A percentile compares a stretch with the other conserved stretches of the same genome.
phyloP scores from a whole-genome alignment of 768 basidiomycete species.

The Collybia nuda region DNA sequence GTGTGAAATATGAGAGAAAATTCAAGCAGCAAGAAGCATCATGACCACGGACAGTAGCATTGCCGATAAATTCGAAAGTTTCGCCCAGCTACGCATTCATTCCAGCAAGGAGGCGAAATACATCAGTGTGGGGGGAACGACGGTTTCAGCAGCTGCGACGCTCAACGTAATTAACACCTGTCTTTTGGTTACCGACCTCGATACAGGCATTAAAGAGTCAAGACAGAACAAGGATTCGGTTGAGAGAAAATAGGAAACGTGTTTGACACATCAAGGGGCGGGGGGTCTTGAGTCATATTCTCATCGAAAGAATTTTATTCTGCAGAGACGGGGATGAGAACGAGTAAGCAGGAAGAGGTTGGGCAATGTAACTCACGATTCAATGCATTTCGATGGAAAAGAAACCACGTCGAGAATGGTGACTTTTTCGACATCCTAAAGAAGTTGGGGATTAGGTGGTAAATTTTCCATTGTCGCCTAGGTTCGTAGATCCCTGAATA shows the following conservation, averaged over 20 bases:
- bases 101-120: conserved; percentile 32
- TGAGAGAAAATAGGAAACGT: conserved; percentile 25
- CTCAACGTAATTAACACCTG: conserved; percentile 24
- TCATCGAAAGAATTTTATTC: conserved; percentile 28
- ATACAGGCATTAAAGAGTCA: conserved; percentile 5
- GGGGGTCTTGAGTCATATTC: conserved; percentile 25
- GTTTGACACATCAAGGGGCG: conserved; percentile 29
- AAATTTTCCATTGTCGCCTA: conserved; percentile 23
- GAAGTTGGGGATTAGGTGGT: conserved; percentile 24
- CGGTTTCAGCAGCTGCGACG: conserved; percentile 19
- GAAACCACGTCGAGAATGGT: conserved; percentile 18
- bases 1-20: too few relatives aligned
- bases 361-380: conserved; percentile 13
- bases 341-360: neutral
- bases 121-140: conserved; percentile 24
- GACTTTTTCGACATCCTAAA: conserved; percentile 27
- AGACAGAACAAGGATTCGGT: conserved; percentile 14
- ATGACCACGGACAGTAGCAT: conserved; percentile 24
- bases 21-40: neutral
- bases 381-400: conserved; percentile 23
- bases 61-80: conserved; percentile 32
- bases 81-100: conserved; percentile 37
- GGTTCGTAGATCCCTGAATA: conserved; percentile 28
- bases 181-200: conserved; percentile 16
- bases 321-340: neutral